Evolutionary conservation across 1,284 basidiomycete species (phyloP).

Genomic region (Acaromyces ingoldii): DNA sequence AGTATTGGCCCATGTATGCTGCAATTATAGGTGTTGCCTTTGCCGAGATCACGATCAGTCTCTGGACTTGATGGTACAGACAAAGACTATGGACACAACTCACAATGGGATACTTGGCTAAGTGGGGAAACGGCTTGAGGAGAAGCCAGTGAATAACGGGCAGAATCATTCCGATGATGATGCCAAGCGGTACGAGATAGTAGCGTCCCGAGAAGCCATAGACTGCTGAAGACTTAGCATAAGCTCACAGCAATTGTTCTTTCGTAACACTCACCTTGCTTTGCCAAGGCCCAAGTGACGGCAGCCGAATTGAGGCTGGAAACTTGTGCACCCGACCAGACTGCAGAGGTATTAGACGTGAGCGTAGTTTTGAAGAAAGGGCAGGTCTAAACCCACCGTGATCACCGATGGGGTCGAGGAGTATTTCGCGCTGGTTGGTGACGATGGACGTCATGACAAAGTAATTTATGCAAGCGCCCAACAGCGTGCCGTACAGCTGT

Average conservation of each 20-base stretch:
- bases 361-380: too few species aligned
- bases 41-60: too few species aligned
- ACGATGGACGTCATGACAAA: conserved; percentile 19
- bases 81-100: too few species aligned
- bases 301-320: conserved; percentile 8
- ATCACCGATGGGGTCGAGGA: conserved; percentile 24
- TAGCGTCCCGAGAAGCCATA: conserved; percentile 13
- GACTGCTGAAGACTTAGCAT: too few species aligned
- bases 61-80: too few species aligned
- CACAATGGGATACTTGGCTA: background rate
- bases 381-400: too few species aligned
- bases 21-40: background rate
- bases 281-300: conserved; percentile 26
- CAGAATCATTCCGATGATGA: conserved; percentile 15
- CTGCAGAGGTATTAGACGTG: conserved; percentile 12
- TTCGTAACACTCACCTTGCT: too few species aligned
- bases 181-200: conserved; percentile 21
- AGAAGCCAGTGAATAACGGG: conserved; percentile 15
- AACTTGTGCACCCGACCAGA: conserved; percentile 2
- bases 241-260: too few species aligned
- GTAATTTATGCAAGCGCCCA: conserved; percentile 28
- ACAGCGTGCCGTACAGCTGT: conserved; percentile 22
- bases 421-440: conserved; percentile 15
- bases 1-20: too few species aligned
- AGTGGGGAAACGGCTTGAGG: background rate